These are phyloP conservation scores for Silene latifolia DNA, from an alignment of 148 eudicot genomes.

Conservation along the genomic window DNA sequence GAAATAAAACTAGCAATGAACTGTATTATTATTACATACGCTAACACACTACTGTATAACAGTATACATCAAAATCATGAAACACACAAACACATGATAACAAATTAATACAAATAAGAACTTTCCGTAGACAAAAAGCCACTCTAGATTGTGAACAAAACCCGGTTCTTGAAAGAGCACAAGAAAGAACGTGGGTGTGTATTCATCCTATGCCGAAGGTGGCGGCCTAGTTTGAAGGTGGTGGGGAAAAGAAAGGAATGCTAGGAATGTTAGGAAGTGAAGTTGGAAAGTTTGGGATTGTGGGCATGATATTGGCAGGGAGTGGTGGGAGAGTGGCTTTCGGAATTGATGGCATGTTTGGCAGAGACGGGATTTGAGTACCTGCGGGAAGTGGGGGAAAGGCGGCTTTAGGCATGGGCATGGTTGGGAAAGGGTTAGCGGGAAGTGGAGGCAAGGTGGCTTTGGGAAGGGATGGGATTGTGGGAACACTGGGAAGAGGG, in stretches of 20 bases:
- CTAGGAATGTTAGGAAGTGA: slow-evolving; percentile 10
- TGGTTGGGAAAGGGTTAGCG: slow-evolving; percentile 9
- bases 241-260: slow-evolving; percentile 17
- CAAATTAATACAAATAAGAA: too few relatives aligned
- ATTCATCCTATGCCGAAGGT: slow-evolving; percentile 4
- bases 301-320: not conserved
- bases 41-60: too few relatives aligned
- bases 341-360: slow-evolving; percentile 7
- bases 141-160: too few relatives aligned
- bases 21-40: too few relatives aligned
- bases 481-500: slow-evolving; percentile 22
- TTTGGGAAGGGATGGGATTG: not conserved
- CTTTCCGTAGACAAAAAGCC: too few relatives aligned
- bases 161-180: not conserved
- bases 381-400: slow-evolving; percentile 25
- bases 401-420: slow-evolving; percentile 22
- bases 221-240: slow-evolving; percentile 19
- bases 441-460: slow-evolving; percentile 26
- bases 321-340: slow-evolving; percentile 14
- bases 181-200: not conserved
- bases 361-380: slow-evolving; percentile 12
- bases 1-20: too few relatives aligned
- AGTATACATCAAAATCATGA: too few relatives aligned
- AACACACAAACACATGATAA: not conserved
- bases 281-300: slow-evolving; percentile 13